Evolutionary conservation across 169 alveolate genomes (phyloP).

Genomic region (Cyclospora cayetanensis): DNA sequence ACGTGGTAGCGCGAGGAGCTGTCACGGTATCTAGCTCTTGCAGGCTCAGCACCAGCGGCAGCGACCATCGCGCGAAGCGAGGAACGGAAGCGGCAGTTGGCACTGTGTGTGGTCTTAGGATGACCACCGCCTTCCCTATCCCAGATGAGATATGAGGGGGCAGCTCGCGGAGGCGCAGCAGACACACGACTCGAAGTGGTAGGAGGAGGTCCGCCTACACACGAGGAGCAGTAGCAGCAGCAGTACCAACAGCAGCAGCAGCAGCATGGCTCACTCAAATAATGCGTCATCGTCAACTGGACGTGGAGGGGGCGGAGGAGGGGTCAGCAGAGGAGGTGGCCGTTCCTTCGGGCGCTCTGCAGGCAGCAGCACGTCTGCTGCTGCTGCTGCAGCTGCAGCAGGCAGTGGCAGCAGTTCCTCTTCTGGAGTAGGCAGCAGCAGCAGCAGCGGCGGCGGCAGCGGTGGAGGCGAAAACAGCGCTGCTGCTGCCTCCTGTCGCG

Average conservation of each 20-base stretch:
- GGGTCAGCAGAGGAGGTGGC: neutral
- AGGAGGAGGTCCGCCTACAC: too few relatives aligned
- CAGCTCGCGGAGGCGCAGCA: too few relatives aligned
- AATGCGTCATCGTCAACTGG: neutral
- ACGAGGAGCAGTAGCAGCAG: constrained; percentile 15
- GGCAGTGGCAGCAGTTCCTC: neutral
- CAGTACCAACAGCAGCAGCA: neutral
- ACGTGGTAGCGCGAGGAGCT: too few relatives aligned
- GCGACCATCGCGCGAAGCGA: too few relatives aligned
- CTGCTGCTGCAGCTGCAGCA: constrained; percentile 36
- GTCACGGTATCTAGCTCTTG: too few relatives aligned
- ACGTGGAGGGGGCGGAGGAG: neutral
- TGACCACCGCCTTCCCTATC: too few relatives aligned
- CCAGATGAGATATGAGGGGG: too few relatives aligned
- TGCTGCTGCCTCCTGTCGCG: neutral
- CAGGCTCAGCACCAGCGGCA: too few relatives aligned
- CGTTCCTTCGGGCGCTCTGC: neutral
- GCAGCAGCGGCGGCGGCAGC: neutral
- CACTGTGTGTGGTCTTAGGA: too few relatives aligned
- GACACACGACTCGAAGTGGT: too few relatives aligned
- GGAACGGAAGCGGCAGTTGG: too few relatives aligned
- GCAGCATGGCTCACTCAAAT: neutral
- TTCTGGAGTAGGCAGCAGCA: neutral
- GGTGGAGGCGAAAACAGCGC: neutral
- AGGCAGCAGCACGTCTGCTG: neutral